Evolutionary conservation across 345 rosid genomes (phyloP).

Genomic region (Bruguiera sexangula): DNA sequence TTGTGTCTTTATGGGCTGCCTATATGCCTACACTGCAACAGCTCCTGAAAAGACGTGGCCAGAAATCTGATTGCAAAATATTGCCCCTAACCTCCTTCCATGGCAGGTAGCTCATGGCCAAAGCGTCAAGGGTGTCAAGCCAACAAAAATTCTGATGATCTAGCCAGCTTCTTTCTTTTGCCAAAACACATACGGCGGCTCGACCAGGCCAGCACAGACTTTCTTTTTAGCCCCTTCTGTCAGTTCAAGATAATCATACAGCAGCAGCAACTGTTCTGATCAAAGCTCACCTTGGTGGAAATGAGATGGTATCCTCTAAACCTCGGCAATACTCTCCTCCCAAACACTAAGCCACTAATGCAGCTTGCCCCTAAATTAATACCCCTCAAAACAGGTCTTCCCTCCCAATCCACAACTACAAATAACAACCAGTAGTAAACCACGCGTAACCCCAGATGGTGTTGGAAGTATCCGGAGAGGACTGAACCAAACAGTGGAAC

Average conservation of each 20-base stretch:
- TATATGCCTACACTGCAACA: slow-evolving; percentile 2
- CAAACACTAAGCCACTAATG: neutral
- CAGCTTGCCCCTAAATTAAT: neutral
- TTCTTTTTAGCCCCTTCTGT: neutral
- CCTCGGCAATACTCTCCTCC: neutral
- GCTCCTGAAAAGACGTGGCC: slow-evolving; percentile 18
- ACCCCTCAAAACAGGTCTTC: neutral
- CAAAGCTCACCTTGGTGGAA: neutral
- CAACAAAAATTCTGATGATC: neutral
- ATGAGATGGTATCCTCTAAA: neutral
- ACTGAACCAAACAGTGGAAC: neutral
- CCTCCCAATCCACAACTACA: slow-evolving; percentile 1
- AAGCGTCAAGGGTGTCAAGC: no score
- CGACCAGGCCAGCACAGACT: neutral
- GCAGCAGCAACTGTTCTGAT: neutral
- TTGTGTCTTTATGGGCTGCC: slow-evolving; percentile 19
- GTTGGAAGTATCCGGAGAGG: neutral
- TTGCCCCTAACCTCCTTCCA: neutral
- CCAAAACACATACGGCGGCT: neutral
- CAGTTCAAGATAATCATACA: neutral
- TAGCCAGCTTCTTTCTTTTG: neutral
- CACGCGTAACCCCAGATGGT: neutral
- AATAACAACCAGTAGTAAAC: slow-evolving; percentile 2
- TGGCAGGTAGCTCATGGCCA: neutral
- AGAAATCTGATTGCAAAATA: slow-evolving; percentile 3